Evolutionary conservation across 2,329 filamentous ascomycete species (phyloP).

Genomic region (Botrytis fabae): DNA sequence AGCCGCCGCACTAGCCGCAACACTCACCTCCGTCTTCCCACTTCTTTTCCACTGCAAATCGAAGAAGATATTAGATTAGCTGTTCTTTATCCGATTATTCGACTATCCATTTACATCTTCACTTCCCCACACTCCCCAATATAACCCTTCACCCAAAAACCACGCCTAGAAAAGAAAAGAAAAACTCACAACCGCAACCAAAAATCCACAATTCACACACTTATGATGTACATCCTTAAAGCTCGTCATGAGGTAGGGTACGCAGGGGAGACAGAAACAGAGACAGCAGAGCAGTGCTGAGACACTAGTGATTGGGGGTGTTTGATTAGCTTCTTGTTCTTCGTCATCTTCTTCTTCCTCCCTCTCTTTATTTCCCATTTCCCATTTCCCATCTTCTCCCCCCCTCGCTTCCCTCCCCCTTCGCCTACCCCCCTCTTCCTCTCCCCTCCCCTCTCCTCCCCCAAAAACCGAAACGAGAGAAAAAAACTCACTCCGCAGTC

Average conservation of each 20-base stretch:
- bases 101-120: background rate
- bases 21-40: background rate
- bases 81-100: background rate
- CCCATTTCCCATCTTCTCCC: no score
- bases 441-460: rapidly evolving
- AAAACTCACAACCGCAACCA: constrained; percentile 6
- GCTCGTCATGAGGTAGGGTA: background rate
- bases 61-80: background rate
- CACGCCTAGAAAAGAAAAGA: background rate
- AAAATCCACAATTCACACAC: background rate
- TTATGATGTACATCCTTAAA: constrained; percentile 11
- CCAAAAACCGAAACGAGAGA: background rate
- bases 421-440: background rate
- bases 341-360: background rate
- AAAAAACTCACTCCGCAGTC: background rate
- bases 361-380: no score
- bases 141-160: background rate
- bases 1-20: background rate
- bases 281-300: background rate
- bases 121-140: no score
- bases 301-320: background rate
- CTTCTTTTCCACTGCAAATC: background rate
- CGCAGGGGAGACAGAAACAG: background rate
- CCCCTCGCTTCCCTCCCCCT: no score
- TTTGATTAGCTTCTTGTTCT: background rate